Conservation (phyloP, 345 rosid genomes). For the Eucalyptus curtisii region DNA sequence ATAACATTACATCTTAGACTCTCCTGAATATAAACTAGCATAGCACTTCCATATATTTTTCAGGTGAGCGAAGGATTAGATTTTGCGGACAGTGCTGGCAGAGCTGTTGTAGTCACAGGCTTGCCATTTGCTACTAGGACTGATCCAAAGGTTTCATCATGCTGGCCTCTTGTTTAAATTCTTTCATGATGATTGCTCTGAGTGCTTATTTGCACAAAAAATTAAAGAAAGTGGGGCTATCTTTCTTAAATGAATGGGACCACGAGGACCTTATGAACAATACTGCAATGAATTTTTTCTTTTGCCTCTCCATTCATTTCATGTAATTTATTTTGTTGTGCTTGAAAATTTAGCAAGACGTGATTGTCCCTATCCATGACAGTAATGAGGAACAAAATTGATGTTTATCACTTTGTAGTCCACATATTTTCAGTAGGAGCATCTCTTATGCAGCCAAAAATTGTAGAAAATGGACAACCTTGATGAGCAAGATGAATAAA, state of each 20-base stretch:
- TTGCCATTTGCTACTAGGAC: constrained; percentile 71
- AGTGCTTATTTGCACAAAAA: background rate
- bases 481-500: background rate
- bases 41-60: constrained; percentile 1
- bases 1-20: background rate
- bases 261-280: background rate
- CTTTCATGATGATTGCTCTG: background rate
- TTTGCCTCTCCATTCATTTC: background rate
- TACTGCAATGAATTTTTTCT: background rate
- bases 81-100: constrained; percentile 95
- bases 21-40: background rate
- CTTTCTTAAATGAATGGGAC: background rate
- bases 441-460: background rate
- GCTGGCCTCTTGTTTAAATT: background rate
- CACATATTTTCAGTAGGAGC: background rate
- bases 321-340: background rate
- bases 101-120: constrained; percentile 92
- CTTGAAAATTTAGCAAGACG: background rate
- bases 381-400: background rate
- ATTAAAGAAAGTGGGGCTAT: background rate
- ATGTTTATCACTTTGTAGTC: background rate
- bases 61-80: constrained; percentile 99
- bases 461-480: background rate
- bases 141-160: constrained; percentile 76
- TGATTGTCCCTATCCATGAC: background rate